Evolutionary conservation across 257 asterid genomes (phyloP).

Genomic region (Knoxia roxburghii): DNA sequence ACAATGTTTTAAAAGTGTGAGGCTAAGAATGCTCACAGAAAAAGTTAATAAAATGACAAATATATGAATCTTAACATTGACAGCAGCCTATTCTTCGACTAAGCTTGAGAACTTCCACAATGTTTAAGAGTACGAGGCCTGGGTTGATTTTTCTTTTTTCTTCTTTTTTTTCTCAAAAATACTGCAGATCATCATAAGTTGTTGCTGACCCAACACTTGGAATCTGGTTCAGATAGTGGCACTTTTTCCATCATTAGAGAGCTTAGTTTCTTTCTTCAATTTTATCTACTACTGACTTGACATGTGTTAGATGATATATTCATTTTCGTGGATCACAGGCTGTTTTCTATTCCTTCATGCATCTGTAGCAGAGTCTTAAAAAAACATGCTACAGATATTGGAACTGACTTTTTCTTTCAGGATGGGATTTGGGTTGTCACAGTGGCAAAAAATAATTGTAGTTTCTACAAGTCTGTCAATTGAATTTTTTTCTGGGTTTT

Average conservation of each 20-base stretch:
- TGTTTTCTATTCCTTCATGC: neutral
- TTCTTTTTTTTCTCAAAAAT: neutral
- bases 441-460: neutral
- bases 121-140: neutral
- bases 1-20: no score
- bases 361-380: neutral
- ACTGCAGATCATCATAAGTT: neutral
- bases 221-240: neutral
- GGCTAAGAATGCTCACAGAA: no score
- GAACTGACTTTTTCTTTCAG: neutral
- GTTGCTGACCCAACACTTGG: neutral
- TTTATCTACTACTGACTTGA: neutral
- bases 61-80: no score
- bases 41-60: no score
- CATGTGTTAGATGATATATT: neutral
- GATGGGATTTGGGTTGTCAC: neutral
- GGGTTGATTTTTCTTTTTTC: no score
- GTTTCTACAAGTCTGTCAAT: neutral
- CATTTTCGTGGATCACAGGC: conserved; percentile 4
- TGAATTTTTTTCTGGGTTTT: neutral
- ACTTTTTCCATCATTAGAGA: no score
- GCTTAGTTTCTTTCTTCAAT: no score
- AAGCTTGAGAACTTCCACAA: no score
- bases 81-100: no score
- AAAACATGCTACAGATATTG: no score